A percentile compares a stretch with the other conserved stretches of the same genome.
phyloP scores from a whole-genome alignment of 805 yeast genomes.

The Candida pini region DNA sequence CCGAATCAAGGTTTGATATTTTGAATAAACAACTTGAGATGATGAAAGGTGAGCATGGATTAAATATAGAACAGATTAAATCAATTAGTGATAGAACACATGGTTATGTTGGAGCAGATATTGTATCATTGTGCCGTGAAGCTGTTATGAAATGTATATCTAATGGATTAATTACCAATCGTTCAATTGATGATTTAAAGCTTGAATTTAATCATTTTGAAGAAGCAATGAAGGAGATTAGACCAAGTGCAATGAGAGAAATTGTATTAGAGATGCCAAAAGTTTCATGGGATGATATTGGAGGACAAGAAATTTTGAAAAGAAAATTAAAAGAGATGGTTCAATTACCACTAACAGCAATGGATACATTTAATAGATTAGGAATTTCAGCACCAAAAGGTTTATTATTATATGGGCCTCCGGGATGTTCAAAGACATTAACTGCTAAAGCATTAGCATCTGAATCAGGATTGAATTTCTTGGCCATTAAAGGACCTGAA shows the following conservation, averaged over 20 bases:
- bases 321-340: constrained; percentile 82
- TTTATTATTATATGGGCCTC: constrained; percentile 90
- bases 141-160: constrained; percentile 80
- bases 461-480: constrained; percentile 87
- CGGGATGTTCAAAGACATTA: constrained; percentile 94
- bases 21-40: constrained; percentile 52
- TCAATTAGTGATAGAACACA: constrained; percentile 73
- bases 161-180: constrained; percentile 33
- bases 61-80: constrained; percentile 52
- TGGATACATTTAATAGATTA: constrained; percentile 65
- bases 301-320: constrained; percentile 87
- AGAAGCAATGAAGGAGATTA: constrained; percentile 65
- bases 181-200: constrained; percentile 29
- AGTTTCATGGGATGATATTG: constrained; percentile 90
- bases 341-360: constrained; percentile 81
- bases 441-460: constrained; percentile 95
- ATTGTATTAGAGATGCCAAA: constrained; percentile 91
- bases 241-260: constrained; percentile 97
- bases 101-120: constrained; percentile 97
- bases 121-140: constrained; percentile 82
- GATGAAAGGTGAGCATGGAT: constrained; percentile 43
- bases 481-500: constrained; percentile 97
- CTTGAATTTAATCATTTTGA: constrained; percentile 58
- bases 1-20: constrained; percentile 69
- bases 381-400: constrained; percentile 94